Evolutionary conservation across 176 grass and related monocot genomes (phyloP), one percentile per base, ranked within the genome.

Genomic region (Pontederia paniculata): DNA sequence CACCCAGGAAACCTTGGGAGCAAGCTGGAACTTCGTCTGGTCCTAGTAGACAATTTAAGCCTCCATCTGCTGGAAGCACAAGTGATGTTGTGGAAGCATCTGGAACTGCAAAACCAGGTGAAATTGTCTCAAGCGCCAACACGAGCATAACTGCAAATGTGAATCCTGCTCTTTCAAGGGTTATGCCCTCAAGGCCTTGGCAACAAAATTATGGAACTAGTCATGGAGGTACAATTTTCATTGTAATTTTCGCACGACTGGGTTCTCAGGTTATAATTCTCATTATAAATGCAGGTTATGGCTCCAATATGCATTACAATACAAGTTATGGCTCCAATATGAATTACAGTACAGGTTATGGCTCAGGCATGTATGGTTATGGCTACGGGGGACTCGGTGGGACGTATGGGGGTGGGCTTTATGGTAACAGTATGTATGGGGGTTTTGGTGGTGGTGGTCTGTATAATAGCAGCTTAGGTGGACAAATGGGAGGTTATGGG

Each of bases 41-140:
- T 25, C 71, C 83, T n/a, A n/a, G n/a, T 10, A 52, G 68, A 4
- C 86, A 77, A 5, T 98, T 98, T 58, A 98, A 77, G 55, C 80
- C 87, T 2, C 80, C 94, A 41, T 84, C 94, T 28, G 71, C 83
- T 17, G 94, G 94, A 51, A 98, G 42, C 63, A 98, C 94, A 43
- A 88, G 78, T 2, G 80, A 91, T 52, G 77, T 98, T 10, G 83
- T 98, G 0, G 94, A 98, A 78, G 65, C 94, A 70, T 98, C 94
- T 58, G 94, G 94, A 21, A 85, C 51, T 10, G 87, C 87, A 19
- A 98, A 82, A 63, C 83, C 87, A 2, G 87, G 94, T 15, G 94
- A 98, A 66, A 73, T 73, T 9, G 56, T 98, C 43, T n/a, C 78
- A 12, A 63, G 74, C 1, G n/a, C 66, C 1, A 80, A 88, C 21